Evolutionary conservation across 371 early-diverging fungal species (phyloP), one percentile per base, ranked within the genome.

Genomic region (Actinomortierella ambigua): DNA sequence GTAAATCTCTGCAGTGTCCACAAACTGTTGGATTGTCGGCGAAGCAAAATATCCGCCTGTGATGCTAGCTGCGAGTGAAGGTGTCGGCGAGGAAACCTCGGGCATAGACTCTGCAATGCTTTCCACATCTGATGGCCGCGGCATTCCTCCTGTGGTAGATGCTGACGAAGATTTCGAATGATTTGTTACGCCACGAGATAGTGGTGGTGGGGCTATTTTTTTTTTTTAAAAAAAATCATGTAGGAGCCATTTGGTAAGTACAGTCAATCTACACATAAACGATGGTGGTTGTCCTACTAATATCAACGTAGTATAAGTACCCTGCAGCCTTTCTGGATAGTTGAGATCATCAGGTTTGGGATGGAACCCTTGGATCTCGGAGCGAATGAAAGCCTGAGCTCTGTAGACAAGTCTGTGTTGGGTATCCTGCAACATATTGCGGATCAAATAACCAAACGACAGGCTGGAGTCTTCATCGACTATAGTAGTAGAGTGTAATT

Each of bases 321-420:
- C 75, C 73, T 77, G 61, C 20, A 81, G 55, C 18, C 65, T 59
- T 27, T 61, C 68, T 22, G 80, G 80, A 53, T 80, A 79, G 26
- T 86, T 82, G 61, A 91, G 78, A 58, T 92, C 93, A 54, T 85
- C 79, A 0, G 88, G 84, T 11, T 86, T 81, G 17, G 92, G 86
- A 42, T 84, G 84, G 79, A 88, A 93, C n/a, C 80, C 81, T 66
- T 89, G 87, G 49, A 95, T 91, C 59, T 93, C 90, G 27, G 81
- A 76, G 26, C 85, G 82, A 29, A 95, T 91, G 73, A 84, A 95
- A 40, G 85, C 79, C 76, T 95, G 91, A 3, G 94, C 91, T 28
- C 95, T 81, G 77, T 94, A 95, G 5, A 88, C 91, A 27, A 96
- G 85, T 22, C 93, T 79, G 43, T 83, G 87, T 73, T 95, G 97